Evolutionary conservation across 164 flowering plant genomes (phyloP).

Genomic region (Saururus chinensis): DNA sequence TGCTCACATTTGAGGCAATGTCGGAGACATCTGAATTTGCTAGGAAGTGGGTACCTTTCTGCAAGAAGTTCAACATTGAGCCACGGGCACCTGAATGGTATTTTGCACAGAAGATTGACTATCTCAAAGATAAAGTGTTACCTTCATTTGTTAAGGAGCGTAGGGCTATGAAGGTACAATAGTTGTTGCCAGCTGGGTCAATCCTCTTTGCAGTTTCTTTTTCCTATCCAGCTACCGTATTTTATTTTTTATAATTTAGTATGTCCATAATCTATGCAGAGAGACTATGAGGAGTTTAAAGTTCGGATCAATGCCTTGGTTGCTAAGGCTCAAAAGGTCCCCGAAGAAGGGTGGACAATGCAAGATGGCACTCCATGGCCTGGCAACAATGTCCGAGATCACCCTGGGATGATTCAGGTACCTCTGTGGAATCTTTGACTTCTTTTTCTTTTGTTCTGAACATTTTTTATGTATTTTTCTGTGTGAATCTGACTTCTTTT

Average conservation of each 20-base stretch:
- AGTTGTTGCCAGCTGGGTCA: neutral
- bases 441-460: neutral
- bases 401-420: constrained; percentile 86
- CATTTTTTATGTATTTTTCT: neutral
- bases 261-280: constrained; percentile 24
- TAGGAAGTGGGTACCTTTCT: constrained; percentile 67
- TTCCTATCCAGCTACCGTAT: neutral
- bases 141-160: constrained; percentile 64
- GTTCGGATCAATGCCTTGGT: constrained; percentile 65
- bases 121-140: constrained; percentile 48
- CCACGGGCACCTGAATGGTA: constrained; percentile 70
- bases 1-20: constrained; percentile 64
- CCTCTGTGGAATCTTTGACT: neutral
- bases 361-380: constrained; percentile 82
- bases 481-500: neutral
- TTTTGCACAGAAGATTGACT: constrained; percentile 57
- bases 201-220: neutral
- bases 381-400: constrained; percentile 71
- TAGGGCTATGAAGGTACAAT: constrained; percentile 58
- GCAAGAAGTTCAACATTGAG: constrained; percentile 59
- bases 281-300: constrained; percentile 74
- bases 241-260: neutral
- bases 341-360: constrained; percentile 79
- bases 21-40: constrained; percentile 72
- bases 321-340: constrained; percentile 61